Base-by-base conservation (phyloP, 2,329 filamentous ascomycete genomes). In the Chrysoporthe cubensis region DNA sequence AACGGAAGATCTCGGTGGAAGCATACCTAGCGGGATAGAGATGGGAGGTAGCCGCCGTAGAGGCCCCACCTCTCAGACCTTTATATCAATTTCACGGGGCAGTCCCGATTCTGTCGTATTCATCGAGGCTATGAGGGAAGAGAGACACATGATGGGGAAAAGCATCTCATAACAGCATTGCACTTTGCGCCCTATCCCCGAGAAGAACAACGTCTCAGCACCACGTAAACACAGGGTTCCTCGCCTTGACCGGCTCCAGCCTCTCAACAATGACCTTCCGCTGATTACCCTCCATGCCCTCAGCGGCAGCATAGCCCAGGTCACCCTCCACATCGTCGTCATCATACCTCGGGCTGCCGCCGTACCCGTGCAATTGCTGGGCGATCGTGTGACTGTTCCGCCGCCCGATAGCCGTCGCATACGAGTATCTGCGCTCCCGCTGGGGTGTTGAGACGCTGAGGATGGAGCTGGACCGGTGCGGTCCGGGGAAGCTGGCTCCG, bases 191-290 rank as follows among this genome's bases (percentile, higher is more conserved):
- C 58, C 26, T 44, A 5, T 3, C 18, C 44, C 54, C 43, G 9
- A 48, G 26, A n/a, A 32, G 21, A 5, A n/a, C 21, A 18, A 9
- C 34, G 7, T 1, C 67, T 82, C 82, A 98, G 83, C 96, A 99
- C 92, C 96, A 99, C 57, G 92, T 97, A 80, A 99, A 99, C 43
- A 99, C 94, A 1, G 96, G 96, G 76, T 97, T 96, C 77, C 91
- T 91, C 76, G 90, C 93, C 85, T 98, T 98, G 70, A 99, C 96
- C 69, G 95, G 92, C 83, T 99, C 96, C 68, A 99, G 81, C 71
- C 96, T 86, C 83, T 99, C 96, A 60, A 99, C 94, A 83, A 99
- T 98, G 60, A 99, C 96, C 80, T 96, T 97, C 74, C 94, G 88
- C 77, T 91, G 90, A 75, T 94, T 92, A 14, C 92, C 92, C 79